phyloP scores from a whole-genome alignment of 192 early-diverging fungal species.

The Mortierella hygrophila region DNA sequence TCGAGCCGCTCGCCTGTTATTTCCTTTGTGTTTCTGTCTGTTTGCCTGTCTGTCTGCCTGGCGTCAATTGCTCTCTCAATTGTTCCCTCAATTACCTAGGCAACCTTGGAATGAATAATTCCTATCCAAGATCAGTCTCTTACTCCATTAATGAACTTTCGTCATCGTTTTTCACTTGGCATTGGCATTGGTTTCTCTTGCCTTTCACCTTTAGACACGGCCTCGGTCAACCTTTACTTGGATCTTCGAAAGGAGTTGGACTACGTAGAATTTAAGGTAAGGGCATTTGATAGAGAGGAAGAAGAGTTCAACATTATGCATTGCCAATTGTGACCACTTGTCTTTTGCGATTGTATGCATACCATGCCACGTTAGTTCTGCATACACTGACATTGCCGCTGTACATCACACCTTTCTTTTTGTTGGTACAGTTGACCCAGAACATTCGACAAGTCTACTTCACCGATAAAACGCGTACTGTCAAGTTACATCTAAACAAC shows the following conservation, averaged over 20 bases:
- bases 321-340: background rate
- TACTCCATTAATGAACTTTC: background rate
- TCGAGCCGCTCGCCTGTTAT: background rate
- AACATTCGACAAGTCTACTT: constrained; percentile 28
- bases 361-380: background rate
- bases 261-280: constrained; percentile 32
- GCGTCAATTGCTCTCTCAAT: background rate
- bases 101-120: background rate
- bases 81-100: background rate
- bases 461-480: background rate
- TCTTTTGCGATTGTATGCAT: background rate
- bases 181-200: background rate
- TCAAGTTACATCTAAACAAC: constrained; percentile 29
- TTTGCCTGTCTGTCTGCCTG: background rate
- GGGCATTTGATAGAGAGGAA: background rate
- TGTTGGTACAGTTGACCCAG: constrained; percentile 29
- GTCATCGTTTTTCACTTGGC: background rate
- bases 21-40: background rate
- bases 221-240: constrained; percentile 40
- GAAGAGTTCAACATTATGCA: background rate
- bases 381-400: background rate
- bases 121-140: background rate
- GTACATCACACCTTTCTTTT: background rate
- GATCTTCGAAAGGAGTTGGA: constrained; percentile 43
- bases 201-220: constrained; percentile 5